Conservation (phyloP, 805 yeast species). For the Zygoascus biomembranicola region DNA sequence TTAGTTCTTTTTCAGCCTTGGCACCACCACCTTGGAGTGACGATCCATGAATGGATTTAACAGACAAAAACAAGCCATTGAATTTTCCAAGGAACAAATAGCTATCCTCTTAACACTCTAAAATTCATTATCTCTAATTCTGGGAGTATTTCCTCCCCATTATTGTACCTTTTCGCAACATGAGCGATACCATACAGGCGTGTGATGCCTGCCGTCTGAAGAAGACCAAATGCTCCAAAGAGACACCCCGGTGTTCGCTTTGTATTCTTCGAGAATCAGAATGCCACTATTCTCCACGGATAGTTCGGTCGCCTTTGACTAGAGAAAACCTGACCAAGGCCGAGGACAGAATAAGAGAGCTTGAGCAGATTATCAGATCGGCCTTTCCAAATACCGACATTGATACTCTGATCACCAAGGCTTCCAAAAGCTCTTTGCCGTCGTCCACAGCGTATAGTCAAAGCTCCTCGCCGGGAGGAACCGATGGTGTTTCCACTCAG, state of each 20-base stretch:
- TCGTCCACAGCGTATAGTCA: neutral
- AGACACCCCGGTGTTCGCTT: conserved; percentile 65
- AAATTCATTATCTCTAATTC: too few relatives aligned
- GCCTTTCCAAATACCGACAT: conserved; percentile 40
- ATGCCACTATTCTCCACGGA: conserved; percentile 74
- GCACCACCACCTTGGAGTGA: too few relatives aligned
- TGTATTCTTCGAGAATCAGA: conserved; percentile 65
- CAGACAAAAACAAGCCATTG: too few relatives aligned
- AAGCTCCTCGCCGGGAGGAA: neutral
- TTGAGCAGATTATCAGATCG: conserved; percentile 38
- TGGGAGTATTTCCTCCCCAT: too few relatives aligned
- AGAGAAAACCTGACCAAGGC: conserved; percentile 69
- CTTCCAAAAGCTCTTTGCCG: neutral
- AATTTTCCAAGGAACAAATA: too few relatives aligned
- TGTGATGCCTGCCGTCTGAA: neutral
- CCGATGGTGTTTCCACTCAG: neutral
- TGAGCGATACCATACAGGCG: neutral
- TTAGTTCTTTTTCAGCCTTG: too few relatives aligned
- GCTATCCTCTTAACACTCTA: too few relatives aligned
- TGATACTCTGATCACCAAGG: conserved; percentile 29
- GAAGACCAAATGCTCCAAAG: conserved; percentile 52
- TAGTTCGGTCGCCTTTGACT: conserved; percentile 73
- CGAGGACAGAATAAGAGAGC: conserved; percentile 45
- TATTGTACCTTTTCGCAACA: neutral
- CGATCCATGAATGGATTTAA: too few relatives aligned